A percentile compares a stretch with the other conserved stretches of the same genome.
phyloP scores from a whole-genome alignment of 306 rosid genomes.

The Sesbania bispinosa region DNA sequence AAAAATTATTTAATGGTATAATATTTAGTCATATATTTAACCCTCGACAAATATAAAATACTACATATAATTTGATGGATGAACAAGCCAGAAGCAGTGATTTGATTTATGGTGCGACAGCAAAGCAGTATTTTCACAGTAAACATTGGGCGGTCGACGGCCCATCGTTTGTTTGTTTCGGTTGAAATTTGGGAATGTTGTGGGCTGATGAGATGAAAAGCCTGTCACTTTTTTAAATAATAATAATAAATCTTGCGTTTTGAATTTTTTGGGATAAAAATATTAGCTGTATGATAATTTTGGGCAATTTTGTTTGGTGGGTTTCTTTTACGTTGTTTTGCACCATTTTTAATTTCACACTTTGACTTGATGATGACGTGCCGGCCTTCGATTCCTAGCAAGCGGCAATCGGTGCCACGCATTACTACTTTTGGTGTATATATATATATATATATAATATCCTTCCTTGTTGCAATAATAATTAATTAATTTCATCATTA shows the following conservation, averaged over 20 bases:
- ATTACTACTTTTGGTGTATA: neutral
- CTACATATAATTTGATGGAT: neutral
- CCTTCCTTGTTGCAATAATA: neutral
- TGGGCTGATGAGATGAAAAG: slow-evolving; percentile 1
- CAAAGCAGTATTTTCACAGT: slow-evolving; percentile 26
- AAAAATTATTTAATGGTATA: no score
- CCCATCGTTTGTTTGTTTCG: slow-evolving; percentile 19
- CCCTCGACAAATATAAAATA: no score
- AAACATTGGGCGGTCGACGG: slow-evolving; percentile 31
- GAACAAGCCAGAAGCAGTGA: neutral
- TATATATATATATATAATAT: no score
- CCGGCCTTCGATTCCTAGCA: neutral
- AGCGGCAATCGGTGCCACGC: neutral
- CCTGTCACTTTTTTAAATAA: neutral
- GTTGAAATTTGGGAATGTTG: slow-evolving; percentile 7
- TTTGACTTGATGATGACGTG: no score
- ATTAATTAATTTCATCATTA: neutral
- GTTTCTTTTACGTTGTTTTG: neutral
- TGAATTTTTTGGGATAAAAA: neutral
- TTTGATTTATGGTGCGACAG: neutral
- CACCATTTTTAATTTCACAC: slow-evolving; percentile 4
- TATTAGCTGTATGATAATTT: neutral
- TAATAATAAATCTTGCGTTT: neutral
- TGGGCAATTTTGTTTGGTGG: neutral
- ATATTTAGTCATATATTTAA: no score